Percentiles rank a stretch among this genome's conserved stretches.
Conservation (phyloP, 345 rosid species). For the Syzygium aromaticum region DNA sequence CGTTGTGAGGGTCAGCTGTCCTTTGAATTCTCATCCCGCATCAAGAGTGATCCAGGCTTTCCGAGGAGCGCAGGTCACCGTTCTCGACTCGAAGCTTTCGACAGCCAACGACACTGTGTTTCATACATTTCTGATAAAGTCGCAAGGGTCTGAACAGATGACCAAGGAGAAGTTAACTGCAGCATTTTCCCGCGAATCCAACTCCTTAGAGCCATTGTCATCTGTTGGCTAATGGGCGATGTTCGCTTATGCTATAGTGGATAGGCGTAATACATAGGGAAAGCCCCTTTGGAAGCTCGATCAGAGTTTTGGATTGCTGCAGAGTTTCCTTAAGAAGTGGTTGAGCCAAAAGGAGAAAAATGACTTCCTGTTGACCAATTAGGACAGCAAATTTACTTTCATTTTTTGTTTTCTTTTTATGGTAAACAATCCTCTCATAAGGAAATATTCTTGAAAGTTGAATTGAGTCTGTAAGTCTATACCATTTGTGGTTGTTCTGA, state of each 20-base stretch:
- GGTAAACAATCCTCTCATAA: constrained; percentile 31
- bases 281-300: constrained; percentile 29
- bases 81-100: constrained; percentile 62
- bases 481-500: constrained; percentile 21
- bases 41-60: constrained; percentile 68
- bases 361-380: constrained; percentile 35
- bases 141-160: constrained; percentile 61
- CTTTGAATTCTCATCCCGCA: constrained; percentile 75
- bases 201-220: constrained; percentile 45
- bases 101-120: constrained; percentile 48
- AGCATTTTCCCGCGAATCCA: constrained; percentile 37
- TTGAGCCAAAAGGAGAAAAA: constrained; percentile 33
- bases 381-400: constrained; percentile 35
- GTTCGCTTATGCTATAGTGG: constrained; percentile 16
- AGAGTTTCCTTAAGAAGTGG: background rate
- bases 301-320: constrained; percentile 25
- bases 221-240: constrained; percentile 32
- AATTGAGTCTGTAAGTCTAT: constrained; percentile 24
- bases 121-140: constrained; percentile 74
- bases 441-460: constrained; percentile 35
- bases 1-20: constrained; percentile 59
- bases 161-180: constrained; percentile 83
- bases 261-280: constrained; percentile 29
- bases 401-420: constrained; percentile 15
- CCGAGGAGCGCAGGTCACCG: constrained; percentile 47